These are phyloP conservation scores for Aspergillus amoenus DNA, from an alignment of 2,329 filamentous ascomycete genomes.

Conservation along the genomic window DNA sequence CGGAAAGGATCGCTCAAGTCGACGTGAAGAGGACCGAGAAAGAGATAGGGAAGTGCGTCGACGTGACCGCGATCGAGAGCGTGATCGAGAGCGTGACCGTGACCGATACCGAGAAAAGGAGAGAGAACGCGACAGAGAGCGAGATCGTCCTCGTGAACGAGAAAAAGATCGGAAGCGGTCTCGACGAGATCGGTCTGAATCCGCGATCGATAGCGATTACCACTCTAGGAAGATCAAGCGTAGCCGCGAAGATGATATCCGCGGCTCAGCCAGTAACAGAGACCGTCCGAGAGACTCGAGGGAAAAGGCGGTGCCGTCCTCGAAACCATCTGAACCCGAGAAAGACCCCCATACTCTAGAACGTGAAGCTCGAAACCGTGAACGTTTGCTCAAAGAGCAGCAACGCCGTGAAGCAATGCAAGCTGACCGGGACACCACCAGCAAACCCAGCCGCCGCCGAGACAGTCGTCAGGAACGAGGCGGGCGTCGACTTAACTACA, in stretches of 20 bases:
- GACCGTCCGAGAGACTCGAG: slow-evolving; percentile 20
- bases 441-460: slow-evolving; percentile 34
- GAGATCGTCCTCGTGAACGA: slow-evolving; percentile 19
- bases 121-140: slow-evolving; percentile 37
- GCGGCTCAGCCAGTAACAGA: slow-evolving; percentile 19
- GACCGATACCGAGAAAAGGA: slow-evolving; percentile 44
- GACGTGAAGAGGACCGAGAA: slow-evolving; percentile 36
- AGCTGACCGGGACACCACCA: slow-evolving; percentile 23
- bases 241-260: slow-evolving; percentile 30
- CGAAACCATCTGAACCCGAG: slow-evolving; percentile 27
- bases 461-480: slow-evolving; percentile 34
- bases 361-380: slow-evolving; percentile 64
- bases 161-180: slow-evolving; percentile 34
- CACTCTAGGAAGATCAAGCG: slow-evolving; percentile 38
- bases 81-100: slow-evolving; percentile 17
- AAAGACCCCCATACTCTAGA: slow-evolving; percentile 74
- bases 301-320: slow-evolving; percentile 6
- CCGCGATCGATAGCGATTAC: slow-evolving; percentile 31
- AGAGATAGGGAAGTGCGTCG: slow-evolving; percentile 2
- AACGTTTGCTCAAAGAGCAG: slow-evolving; percentile 64
- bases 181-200: slow-evolving; percentile 41
- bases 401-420: slow-evolving; percentile 60
- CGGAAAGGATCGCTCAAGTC: slow-evolving; percentile 28
- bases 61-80: slow-evolving; percentile 13
- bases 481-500: slow-evolving; percentile 47